Conservation (phyloP, 176 grass and related monocot species). For the Cocos nucifera region DNA sequence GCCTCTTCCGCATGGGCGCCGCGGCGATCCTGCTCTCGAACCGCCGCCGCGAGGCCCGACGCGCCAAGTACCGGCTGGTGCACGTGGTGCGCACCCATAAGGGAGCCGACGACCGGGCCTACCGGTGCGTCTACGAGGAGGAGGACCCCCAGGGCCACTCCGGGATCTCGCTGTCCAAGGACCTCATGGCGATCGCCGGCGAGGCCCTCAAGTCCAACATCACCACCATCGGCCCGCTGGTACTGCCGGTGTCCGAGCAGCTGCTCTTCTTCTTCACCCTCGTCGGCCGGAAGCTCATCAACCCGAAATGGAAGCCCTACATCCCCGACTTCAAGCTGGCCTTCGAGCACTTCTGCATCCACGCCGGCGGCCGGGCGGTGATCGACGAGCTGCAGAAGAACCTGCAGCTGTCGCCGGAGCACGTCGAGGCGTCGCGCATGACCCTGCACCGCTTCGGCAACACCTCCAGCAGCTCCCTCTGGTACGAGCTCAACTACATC, state of each 20-base stretch:
- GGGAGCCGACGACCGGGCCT: conserved; percentile 69
- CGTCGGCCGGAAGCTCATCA: background rate
- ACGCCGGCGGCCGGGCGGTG: conserved; percentile 71
- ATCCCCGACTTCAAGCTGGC: conserved; percentile 81
- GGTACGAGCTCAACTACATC: conserved; percentile 94
- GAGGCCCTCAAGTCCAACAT: conserved; percentile 18
- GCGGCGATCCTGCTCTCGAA: too few species aligned
- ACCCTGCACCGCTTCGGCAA: conserved; percentile 88
- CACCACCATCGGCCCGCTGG: conserved; percentile 15
- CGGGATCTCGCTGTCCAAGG: conserved; percentile 12
- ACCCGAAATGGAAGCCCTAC: too few species aligned
- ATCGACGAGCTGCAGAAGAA: conserved; percentile 92
- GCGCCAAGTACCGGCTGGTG: conserved; percentile 43
- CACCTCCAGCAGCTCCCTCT: conserved; percentile 90
- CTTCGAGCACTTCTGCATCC: conserved; percentile 94
- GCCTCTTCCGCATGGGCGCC: too few species aligned
- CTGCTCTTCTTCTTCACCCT: conserved; percentile 15
- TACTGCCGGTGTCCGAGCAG: conserved; percentile 16
- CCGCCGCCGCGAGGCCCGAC: too few species aligned
- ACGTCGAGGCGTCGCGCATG: conserved; percentile 86
- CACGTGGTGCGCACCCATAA: conserved; percentile 92
- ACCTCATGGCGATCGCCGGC: conserved; percentile 10
- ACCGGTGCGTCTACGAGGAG: conserved; percentile 84
- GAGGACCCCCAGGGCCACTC: conserved; percentile 29
- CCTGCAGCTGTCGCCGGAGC: conserved; percentile 65